Conservation (phyloP, 176 grass and related monocot genomes). For the Oryza rufipogon region DNA sequence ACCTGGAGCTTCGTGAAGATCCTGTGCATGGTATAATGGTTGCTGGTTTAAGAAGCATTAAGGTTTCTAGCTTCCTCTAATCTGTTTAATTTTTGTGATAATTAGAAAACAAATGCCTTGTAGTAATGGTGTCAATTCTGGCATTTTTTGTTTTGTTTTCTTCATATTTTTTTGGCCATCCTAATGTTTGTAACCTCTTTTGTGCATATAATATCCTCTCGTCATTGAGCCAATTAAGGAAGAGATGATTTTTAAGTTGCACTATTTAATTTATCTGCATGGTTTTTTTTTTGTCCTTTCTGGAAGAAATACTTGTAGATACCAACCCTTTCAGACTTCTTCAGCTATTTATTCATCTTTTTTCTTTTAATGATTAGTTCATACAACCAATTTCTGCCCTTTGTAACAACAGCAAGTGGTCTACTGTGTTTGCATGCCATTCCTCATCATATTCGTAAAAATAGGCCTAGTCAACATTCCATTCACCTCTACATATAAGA, state of each 20-base stretch:
- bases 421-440: neutral
- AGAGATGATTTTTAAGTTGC: neutral
- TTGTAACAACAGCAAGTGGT: neutral
- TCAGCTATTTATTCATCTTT: neutral
- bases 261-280: neutral
- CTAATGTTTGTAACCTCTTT: neutral
- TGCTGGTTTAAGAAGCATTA: constrained; percentile 98
- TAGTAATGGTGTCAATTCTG: neutral
- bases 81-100: constrained; percentile 20
- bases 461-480: neutral
- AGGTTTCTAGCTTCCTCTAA: constrained; percentile 57
- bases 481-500: constrained; percentile 3
- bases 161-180: neutral
- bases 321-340: neutral
- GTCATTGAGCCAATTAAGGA: constrained; percentile 9
- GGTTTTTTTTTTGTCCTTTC: neutral
- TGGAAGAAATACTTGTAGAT: neutral
- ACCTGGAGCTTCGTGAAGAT: constrained; percentile 97
- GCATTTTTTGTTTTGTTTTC: neutral
- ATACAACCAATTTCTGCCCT: neutral
- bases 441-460: constrained; percentile 10
- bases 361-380: neutral
- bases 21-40: constrained; percentile 92
- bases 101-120: neutral
- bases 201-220: neutral